Conservation (phyloP, 2,329 filamentous ascomycete species). For the Pseudocercospora vitis region DNA sequence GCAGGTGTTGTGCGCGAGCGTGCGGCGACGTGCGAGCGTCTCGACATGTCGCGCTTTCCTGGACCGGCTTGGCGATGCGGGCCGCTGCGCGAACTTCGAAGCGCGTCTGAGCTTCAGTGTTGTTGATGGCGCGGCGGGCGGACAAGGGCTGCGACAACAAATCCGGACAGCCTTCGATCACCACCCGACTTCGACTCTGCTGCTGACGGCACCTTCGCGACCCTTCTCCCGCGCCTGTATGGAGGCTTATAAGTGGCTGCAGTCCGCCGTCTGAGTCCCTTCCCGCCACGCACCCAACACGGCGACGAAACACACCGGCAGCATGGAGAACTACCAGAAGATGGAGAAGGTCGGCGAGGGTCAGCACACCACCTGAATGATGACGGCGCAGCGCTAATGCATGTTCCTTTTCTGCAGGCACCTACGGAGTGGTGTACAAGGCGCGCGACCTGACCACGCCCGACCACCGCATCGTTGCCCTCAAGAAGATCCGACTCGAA, state of each 20-base stretch:
- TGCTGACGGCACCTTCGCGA: conserved; percentile 9
- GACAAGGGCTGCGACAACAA: conserved; percentile 6
- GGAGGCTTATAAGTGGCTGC: neutral
- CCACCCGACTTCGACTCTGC: neutral
- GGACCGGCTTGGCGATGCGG: neutral
- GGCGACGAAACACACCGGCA: neutral
- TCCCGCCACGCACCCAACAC: neutral
- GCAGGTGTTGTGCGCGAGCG: no score
- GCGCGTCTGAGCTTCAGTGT: conserved; percentile 7
- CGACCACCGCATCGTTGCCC: conserved; percentile 79
- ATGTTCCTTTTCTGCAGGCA: conserved; percentile 57
- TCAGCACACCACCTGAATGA: conserved; percentile 45
- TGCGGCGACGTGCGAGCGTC: neutral
- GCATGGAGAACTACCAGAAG: conserved; percentile 72
- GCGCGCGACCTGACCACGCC: conserved; percentile 78
- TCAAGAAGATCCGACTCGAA: conserved; percentile 98
- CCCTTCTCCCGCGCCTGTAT: conserved; percentile 10
- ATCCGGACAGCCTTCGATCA: neutral
- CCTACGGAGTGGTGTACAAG: conserved; percentile 95
- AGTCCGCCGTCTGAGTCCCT: neutral
- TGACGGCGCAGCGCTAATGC: neutral
- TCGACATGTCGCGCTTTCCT: conserved; percentile 3
- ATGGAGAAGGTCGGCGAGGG: conserved; percentile 96
- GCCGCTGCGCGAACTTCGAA: conserved; percentile 3
- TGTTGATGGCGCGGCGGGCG: neutral